Evolutionary conservation across 2,329 filamentous ascomycete genomes (phyloP).

Genomic region (Fusarium sp.): DNA sequence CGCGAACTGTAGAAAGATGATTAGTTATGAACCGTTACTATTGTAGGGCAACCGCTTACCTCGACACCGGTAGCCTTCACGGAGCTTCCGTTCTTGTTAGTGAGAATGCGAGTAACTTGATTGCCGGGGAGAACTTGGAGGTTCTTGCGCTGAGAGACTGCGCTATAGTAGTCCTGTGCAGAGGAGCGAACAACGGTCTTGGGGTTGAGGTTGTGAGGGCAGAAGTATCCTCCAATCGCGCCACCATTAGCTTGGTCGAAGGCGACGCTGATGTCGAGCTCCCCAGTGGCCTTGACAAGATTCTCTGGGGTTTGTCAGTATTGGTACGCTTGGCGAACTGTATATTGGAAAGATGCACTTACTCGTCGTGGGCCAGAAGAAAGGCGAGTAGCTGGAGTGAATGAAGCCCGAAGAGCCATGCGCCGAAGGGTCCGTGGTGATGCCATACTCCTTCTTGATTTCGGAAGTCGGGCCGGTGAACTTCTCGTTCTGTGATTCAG

Average conservation of each 20-base stretch:
- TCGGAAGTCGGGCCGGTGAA: slow-evolving; percentile 15
- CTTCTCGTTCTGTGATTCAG: slow-evolving; percentile 20
- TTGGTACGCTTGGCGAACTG: accelerated
- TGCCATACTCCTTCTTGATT: slow-evolving; percentile 23
- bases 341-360: neutral
- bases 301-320: slow-evolving; percentile 11
- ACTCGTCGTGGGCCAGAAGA: slow-evolving; percentile 41
- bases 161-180: slow-evolving; percentile 30
- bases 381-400: slow-evolving; percentile 33
- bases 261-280: slow-evolving; percentile 21
- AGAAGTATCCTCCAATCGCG: slow-evolving; percentile 32
- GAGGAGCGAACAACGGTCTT: slow-evolving; percentile 25
- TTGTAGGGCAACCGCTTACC: neutral
- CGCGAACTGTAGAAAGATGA: neutral
- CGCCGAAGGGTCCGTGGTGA: slow-evolving; percentile 20
- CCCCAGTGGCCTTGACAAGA: slow-evolving; percentile 11
- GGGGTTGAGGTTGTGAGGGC: slow-evolving; percentile 30
- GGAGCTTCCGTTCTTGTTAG: slow-evolving; percentile 4
- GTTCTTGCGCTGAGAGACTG: slow-evolving; percentile 17
- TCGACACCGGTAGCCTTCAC: slow-evolving; percentile 29
- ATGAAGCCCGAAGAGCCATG: slow-evolving; percentile 30
- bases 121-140: slow-evolving; percentile 17
- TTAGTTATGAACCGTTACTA: accelerated
- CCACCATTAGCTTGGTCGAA: slow-evolving; percentile 32
- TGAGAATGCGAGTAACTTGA: slow-evolving; percentile 34